Conservation (phyloP, 306 rosid species). For the Pterocarpus santalinus region DNA sequence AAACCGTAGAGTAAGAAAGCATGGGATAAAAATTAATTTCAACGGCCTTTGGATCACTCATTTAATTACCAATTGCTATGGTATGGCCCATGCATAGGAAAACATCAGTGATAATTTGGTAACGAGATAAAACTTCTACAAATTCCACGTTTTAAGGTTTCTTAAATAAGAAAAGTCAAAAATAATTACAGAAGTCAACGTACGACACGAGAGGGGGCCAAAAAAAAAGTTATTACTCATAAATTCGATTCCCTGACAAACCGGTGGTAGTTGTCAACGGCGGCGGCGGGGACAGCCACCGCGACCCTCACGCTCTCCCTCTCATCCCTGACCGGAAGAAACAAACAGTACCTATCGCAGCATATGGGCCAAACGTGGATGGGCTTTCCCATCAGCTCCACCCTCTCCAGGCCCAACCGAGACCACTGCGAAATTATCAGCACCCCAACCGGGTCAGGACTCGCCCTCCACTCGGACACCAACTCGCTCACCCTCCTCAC, state of each 20-base stretch:
- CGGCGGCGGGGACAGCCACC: slow-evolving; percentile 79
- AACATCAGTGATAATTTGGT: neutral
- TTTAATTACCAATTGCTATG: neutral
- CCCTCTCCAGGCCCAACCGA: slow-evolving; percentile 81
- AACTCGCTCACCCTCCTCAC: slow-evolving; percentile 69
- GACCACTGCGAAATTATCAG: slow-evolving; percentile 92
- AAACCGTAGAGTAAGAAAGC: neutral
- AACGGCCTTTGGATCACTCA: no score
- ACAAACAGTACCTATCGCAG: slow-evolving; percentile 81
- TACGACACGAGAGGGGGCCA: neutral
- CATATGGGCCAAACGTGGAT: slow-evolving; percentile 75
- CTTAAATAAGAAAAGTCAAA: neutral
- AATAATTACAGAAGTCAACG: slow-evolving; percentile 36
- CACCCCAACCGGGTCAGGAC: slow-evolving; percentile 87
- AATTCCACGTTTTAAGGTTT: neutral
- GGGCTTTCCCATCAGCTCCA: slow-evolving; percentile 73
- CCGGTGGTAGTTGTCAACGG: slow-evolving; percentile 67
- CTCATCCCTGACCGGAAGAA: slow-evolving; percentile 69
- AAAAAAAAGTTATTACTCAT: neutral
- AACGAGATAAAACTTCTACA: neutral
- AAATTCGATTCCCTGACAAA: slow-evolving; percentile 49
- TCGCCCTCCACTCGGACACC: slow-evolving; percentile 65
- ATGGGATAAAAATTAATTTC: no score
- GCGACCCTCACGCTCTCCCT: slow-evolving; percentile 72
- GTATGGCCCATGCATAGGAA: neutral